phyloP scores from a whole-genome alignment of 768 basidiomycete genomes.

The Mrakia blollopis region DNA sequence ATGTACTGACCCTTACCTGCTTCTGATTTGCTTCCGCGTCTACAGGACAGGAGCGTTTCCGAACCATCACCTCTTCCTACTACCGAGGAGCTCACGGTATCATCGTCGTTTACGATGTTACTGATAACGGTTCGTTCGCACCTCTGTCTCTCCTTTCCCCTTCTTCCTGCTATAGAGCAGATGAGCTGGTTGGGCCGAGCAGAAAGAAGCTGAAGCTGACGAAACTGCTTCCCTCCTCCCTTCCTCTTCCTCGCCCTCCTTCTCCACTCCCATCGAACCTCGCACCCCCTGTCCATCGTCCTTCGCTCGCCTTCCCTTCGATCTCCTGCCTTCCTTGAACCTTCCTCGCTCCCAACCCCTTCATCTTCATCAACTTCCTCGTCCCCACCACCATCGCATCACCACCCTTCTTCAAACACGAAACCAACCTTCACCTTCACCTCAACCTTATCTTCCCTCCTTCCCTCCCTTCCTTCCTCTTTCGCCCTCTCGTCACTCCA shows the following conservation, averaged over 20 bases:
- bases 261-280: not conserved
- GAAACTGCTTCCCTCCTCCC: not conserved
- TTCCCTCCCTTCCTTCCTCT: not conserved
- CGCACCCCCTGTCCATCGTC: not conserved
- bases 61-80: slow-evolving; percentile 34
- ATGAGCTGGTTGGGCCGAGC: not conserved
- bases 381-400: not conserved
- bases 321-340: not conserved
- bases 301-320: not conserved
- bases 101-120: slow-evolving; percentile 34
- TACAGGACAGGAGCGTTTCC: slow-evolving; percentile 34
- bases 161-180: not conserved
- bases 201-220: not conserved
- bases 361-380: no score
- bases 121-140: slow-evolving; percentile 30
- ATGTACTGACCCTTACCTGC: not conserved
- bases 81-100: slow-evolving; percentile 34
- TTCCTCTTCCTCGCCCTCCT: not conserved
- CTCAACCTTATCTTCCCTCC: not conserved
- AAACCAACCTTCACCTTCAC: no score
- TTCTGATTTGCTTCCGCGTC: not conserved
- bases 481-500: not conserved
- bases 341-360: not conserved
- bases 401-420: not conserved
- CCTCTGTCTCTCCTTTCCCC: not conserved